Conservation (phyloP, 805 yeast species). For the Wickerhamomyces bovis region DNA sequence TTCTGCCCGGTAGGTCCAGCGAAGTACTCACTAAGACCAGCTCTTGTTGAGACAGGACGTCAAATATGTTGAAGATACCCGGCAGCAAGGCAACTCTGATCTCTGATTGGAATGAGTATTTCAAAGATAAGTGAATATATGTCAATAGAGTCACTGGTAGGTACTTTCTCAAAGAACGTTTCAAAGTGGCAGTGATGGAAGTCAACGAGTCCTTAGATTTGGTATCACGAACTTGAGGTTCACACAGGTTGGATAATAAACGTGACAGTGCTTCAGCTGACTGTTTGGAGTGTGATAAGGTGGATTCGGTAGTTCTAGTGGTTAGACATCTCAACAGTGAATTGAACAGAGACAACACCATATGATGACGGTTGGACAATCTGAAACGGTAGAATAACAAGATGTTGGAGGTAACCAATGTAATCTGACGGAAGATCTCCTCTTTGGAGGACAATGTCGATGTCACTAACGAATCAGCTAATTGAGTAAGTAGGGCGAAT, state of each 20-base stretch:
- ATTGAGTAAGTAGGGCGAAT: slow-evolving; percentile 33
- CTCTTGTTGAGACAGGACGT: slow-evolving; percentile 63
- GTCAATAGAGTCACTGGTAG: slow-evolving; percentile 53
- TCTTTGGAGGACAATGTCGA: slow-evolving; percentile 1
- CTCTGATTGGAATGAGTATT: slow-evolving; percentile 38
- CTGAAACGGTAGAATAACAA: slow-evolving; percentile 65
- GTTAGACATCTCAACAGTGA: slow-evolving; percentile 45
- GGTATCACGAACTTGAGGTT: slow-evolving; percentile 43
- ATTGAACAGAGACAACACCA: slow-evolving; percentile 44
- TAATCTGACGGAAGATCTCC: slow-evolving; percentile 25
- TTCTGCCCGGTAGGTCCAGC: slow-evolving; percentile 64
- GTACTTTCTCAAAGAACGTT: slow-evolving; percentile 57
- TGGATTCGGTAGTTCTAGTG: slow-evolving; percentile 7
- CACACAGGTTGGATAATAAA: slow-evolving; percentile 63
- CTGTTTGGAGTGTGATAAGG: slow-evolving; percentile 19
- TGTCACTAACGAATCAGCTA: slow-evolving; percentile 10
- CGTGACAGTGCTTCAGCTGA: slow-evolving; percentile 51
- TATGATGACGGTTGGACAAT: slow-evolving; percentile 66
- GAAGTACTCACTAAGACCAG: slow-evolving; percentile 54
- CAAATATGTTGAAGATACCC: slow-evolving; percentile 61
- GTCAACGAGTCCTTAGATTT: slow-evolving; percentile 35
- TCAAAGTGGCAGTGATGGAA: slow-evolving; percentile 49
- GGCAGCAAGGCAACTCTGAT: slow-evolving; percentile 44
- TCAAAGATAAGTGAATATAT: slow-evolving; percentile 51
- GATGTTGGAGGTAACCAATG: slow-evolving; percentile 52